A percentile compares a stretch with the other conserved stretches of the same genome.
phyloP scores from a whole-genome alignment of 2,329 filamentous ascomycete genomes.

The Colletotrichum liaoningense region DNA sequence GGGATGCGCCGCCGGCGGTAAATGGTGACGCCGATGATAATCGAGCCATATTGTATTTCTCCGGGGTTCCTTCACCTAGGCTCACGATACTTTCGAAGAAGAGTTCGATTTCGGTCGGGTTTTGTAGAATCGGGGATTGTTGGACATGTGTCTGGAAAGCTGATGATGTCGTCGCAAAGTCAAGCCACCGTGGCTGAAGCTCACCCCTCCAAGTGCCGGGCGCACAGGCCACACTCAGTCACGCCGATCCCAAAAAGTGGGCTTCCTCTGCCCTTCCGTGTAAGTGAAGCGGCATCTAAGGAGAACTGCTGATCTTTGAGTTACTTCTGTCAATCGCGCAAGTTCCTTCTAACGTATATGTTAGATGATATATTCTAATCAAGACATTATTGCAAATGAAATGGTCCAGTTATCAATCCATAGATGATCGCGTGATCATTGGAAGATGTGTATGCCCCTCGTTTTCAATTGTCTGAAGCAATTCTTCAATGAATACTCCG shows the following conservation, averaged over 20 bases:
- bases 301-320: not conserved
- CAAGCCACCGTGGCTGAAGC: conserved; percentile 39
- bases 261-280: not conserved
- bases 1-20: conserved; percentile 27
- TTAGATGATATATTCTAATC: too few species aligned
- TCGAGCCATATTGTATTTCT: conserved; percentile 23
- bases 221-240: conserved; percentile 20
- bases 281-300: not conserved
- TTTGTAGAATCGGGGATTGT: too few species aligned
- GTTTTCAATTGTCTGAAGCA: too few species aligned
- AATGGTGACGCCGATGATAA: conserved; percentile 18
- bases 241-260: not conserved
- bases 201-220: conserved; percentile 8
- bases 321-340: not conserved
- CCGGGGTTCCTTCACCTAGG: not conserved
- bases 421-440: too few species aligned
- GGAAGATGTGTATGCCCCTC: too few species aligned
- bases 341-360: too few species aligned
- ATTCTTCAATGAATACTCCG: too few species aligned
- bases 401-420: too few species aligned
- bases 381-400: too few species aligned
- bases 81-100: not conserved
- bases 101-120: not conserved
- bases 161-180: conserved; percentile 31
- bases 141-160: conserved; percentile 30